phyloP scores from a whole-genome alignment of 495 filamentous ascomycete genomes.

The Xanthoparmelia taractica region DNA sequence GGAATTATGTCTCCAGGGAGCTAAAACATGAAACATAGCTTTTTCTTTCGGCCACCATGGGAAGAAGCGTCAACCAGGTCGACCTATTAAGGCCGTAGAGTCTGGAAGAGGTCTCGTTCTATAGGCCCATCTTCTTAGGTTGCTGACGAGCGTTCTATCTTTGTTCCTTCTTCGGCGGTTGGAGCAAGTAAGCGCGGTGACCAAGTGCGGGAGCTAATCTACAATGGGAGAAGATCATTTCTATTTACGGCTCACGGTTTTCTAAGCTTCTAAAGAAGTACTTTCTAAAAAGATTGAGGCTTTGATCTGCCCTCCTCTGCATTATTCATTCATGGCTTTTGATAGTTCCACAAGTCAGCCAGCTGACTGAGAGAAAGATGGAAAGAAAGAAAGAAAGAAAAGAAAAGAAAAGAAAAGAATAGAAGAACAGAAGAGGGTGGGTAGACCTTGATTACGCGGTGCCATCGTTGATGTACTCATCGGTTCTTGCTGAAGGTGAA shows the following conservation, averaged over 20 bases:
- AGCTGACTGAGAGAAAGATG: not conserved
- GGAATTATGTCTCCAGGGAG: slow-evolving; percentile 1
- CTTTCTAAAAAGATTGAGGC: slow-evolving; percentile 3
- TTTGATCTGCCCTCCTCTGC: slow-evolving; percentile 9
- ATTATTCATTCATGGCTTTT: not conserved
- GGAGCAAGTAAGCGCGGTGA: slow-evolving; percentile 17
- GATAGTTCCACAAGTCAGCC: not conserved
- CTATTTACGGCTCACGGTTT: slow-evolving; percentile 7
- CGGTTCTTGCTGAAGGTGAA: not conserved
- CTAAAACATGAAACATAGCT: slow-evolving; percentile 18
- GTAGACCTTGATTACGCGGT: slow-evolving; percentile 7
- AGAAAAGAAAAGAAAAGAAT: no score
- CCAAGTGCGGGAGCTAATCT: slow-evolving; percentile 8
- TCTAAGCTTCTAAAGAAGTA: not conserved
- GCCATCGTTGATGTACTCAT: not conserved
- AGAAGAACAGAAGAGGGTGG: not conserved
- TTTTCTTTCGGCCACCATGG: not conserved
- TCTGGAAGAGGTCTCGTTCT: slow-evolving; percentile 1
- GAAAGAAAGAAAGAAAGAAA: no score
- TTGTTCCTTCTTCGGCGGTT: slow-evolving; percentile 9
- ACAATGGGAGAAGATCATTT: slow-evolving; percentile 3
- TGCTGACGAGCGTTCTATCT: slow-evolving; percentile 13
- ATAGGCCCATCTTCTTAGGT: slow-evolving; percentile 13
- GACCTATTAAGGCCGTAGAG: not conserved
- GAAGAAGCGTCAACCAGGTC: slow-evolving; percentile 8